Conservation (phyloP, 2,329 filamentous ascomycete genomes). For the Claviceps sp. region DNA sequence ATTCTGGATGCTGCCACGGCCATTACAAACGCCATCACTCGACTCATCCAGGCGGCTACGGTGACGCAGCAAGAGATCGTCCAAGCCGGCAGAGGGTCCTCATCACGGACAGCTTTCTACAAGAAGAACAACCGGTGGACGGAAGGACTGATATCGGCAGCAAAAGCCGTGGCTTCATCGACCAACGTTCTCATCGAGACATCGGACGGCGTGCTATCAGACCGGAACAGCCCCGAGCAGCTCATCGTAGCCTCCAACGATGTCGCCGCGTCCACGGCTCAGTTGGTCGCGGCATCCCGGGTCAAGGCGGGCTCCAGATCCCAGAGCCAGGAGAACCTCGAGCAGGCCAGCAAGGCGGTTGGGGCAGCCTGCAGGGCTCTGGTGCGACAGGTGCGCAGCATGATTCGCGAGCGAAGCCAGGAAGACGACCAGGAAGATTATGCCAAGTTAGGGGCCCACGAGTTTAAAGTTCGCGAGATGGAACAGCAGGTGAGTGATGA, state of each 20-base stretch:
- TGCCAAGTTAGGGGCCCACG: conserved; percentile 72
- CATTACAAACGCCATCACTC: conserved; percentile 85
- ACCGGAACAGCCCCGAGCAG: conserved; percentile 88
- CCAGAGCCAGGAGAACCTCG: conserved; percentile 84
- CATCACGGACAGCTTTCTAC: conserved; percentile 88
- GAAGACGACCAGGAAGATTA: conserved; percentile 84
- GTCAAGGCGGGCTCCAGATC: conserved; percentile 98
- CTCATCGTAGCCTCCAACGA: conserved; percentile 96
- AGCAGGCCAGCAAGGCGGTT: conserved; percentile 85
- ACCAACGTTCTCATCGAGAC: conserved; percentile 98
- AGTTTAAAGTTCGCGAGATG: conserved; percentile 99
- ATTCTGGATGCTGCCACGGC: conserved; percentile 88
- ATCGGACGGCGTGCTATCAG: conserved; percentile 85
- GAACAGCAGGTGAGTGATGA: conserved; percentile 73
- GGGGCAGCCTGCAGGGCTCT: conserved; percentile 75
- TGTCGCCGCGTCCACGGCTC: conserved; percentile 88
- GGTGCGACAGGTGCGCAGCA: conserved; percentile 84
- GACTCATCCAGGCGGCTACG: conserved; percentile 89
- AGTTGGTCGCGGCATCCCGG: conserved; percentile 86
- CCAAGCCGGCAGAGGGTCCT: conserved; percentile 74
- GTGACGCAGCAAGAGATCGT: conserved; percentile 94
- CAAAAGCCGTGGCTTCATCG: conserved; percentile 85
- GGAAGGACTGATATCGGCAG: conserved; percentile 89
- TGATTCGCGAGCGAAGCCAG: conserved; percentile 76
- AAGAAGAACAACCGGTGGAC: conserved; percentile 99